Evolutionary conservation across 257 asterid species (phyloP).

Genomic region (Ilex aquifolium): DNA sequence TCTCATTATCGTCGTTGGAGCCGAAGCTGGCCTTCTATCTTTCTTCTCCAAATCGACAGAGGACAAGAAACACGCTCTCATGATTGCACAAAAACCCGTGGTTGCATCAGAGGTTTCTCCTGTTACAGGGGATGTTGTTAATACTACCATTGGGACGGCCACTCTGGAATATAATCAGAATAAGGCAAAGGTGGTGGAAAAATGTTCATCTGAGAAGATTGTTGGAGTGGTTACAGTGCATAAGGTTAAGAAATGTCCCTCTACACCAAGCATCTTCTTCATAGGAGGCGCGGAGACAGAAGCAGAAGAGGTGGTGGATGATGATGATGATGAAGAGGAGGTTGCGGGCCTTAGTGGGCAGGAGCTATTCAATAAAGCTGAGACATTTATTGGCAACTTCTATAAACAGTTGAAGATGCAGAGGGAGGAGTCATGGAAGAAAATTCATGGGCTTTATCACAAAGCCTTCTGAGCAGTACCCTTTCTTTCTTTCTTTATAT

Average conservation of each 20-base stretch:
- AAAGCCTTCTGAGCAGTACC: constrained; percentile 18
- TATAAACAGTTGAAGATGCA: constrained; percentile 63
- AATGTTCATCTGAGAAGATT: constrained; percentile 19
- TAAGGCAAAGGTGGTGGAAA: constrained; percentile 12
- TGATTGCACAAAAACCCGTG: neutral
- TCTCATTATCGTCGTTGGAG: constrained; percentile 47
- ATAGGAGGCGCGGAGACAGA: constrained; percentile 24
- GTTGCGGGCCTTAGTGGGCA: constrained; percentile 26
- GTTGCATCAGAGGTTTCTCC: constrained; percentile 9
- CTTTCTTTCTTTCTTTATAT: neutral
- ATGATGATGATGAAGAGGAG: constrained; percentile 10
- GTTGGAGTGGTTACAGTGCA: constrained; percentile 1
- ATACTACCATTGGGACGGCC: neutral
- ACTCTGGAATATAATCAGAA: neutral
- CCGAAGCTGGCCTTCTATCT: constrained; percentile 59
- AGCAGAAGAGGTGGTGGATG: constrained; percentile 10
- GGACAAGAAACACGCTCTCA: constrained; percentile 8
- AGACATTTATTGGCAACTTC: constrained; percentile 61
- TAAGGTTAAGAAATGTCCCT: constrained; percentile 17
- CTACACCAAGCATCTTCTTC: constrained; percentile 39
- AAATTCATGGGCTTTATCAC: constrained; percentile 27
- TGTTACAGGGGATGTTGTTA: neutral
- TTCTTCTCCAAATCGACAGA: constrained; percentile 28
- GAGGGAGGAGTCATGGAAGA: constrained; percentile 49
- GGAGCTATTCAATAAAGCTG: constrained; percentile 54